Conservation (phyloP, 805 yeast species). For the Nakazawaea peltata region DNA sequence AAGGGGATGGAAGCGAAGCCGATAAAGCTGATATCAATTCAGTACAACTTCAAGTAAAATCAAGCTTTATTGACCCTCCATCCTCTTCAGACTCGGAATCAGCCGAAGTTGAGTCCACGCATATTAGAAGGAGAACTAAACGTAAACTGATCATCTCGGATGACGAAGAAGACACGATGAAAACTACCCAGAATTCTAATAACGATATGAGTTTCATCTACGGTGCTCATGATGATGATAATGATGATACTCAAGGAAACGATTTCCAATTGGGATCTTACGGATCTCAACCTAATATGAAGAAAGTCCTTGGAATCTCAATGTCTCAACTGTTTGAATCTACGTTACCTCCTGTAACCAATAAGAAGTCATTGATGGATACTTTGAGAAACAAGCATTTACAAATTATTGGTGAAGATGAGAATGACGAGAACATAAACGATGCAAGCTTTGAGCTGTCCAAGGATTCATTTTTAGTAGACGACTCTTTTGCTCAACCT, state of each 20-base stretch:
- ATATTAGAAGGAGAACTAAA: conserved; percentile 2
- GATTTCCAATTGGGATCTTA: conserved; percentile 10
- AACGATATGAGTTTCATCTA: conserved; percentile 4
- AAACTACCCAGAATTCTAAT: background rate
- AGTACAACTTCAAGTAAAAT: conserved; percentile 10
- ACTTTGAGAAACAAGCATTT: conserved; percentile 9
- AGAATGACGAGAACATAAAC: conserved; percentile 6
- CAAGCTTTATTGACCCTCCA: conserved; percentile 8
- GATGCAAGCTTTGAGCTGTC: conserved; percentile 9
- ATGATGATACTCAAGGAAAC: conserved; percentile 14
- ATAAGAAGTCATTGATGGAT: conserved; percentile 4
- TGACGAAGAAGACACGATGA: conserved; percentile 10
- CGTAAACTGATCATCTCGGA: conserved; percentile 5
- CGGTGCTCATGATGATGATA: conserved; percentile 9
- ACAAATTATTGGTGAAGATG: conserved; percentile 9
- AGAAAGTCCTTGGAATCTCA: conserved; percentile 5
- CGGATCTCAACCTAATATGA: conserved; percentile 10
- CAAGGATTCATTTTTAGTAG: conserved; percentile 10
- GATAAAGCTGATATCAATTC: conserved; percentile 12
- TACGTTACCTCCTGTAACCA: conserved; percentile 1
- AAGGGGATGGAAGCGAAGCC: conserved; percentile 16
- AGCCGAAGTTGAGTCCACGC: no score
- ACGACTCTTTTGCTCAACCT: conserved; percentile 2
- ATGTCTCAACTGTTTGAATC: conserved; percentile 9
- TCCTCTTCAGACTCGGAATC: background rate